Conservation (phyloP, 1,139 yeast species). For the Kurtzmaniella quercitrusa region DNA sequence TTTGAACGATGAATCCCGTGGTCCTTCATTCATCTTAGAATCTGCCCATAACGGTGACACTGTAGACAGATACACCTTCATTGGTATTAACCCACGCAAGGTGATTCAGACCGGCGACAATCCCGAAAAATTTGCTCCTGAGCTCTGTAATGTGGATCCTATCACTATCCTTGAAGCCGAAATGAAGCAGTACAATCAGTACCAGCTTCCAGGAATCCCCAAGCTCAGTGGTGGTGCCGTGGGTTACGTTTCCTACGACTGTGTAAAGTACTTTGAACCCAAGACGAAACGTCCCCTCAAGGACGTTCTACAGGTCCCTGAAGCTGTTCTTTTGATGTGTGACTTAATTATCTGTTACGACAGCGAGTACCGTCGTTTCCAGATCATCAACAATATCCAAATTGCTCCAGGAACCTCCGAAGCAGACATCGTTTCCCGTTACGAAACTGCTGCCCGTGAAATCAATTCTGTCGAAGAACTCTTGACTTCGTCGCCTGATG, state of each 20-base stretch:
- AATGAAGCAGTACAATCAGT: constrained; percentile 58
- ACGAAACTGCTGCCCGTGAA: constrained; percentile 50
- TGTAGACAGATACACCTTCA: constrained; percentile 83
- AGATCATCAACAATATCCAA: constrained; percentile 75
- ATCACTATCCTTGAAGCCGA: constrained; percentile 69
- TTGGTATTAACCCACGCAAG: constrained; percentile 82
- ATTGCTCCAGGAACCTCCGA: constrained; percentile 35
- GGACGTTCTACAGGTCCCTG: constrained; percentile 82
- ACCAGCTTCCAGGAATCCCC: constrained; percentile 77
- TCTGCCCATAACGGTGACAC: constrained; percentile 87
- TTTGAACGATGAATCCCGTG: constrained; percentile 55
- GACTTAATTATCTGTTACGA: constrained; percentile 90
- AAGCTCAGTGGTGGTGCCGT: constrained; percentile 91
- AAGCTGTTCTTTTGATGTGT: constrained; percentile 85
- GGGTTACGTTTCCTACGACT: constrained; percentile 93
- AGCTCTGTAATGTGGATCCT: constrained; percentile 61
- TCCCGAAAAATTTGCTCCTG: constrained; percentile 26
- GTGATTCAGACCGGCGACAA: constrained; percentile 73
- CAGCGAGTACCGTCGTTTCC: constrained; percentile 89
- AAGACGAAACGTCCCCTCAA: constrained; percentile 69
- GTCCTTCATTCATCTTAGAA: constrained; percentile 79
- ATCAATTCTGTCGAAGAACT: constrained; percentile 55
- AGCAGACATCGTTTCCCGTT: constrained; percentile 42
- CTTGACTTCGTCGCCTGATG: constrained; percentile 28
- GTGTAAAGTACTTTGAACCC: constrained; percentile 95